phyloP scores from a whole-genome alignment of 2,329 filamentous ascomycete species.

The Trichoderma oligosporum region DNA sequence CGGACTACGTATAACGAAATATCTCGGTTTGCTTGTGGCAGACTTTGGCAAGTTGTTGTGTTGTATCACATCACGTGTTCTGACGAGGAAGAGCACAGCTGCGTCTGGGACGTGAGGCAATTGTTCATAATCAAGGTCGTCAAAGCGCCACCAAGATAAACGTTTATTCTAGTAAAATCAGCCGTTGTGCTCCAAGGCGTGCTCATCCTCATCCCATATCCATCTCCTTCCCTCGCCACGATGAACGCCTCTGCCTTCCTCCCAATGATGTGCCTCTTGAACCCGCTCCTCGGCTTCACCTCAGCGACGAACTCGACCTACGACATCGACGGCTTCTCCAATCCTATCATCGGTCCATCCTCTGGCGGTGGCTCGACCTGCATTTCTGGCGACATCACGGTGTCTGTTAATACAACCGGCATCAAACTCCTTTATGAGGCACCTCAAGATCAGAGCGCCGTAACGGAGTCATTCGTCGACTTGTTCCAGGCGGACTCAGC shows the following conservation, averaged over 20 bases:
- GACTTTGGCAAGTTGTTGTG: neutral
- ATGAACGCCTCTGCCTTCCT: neutral
- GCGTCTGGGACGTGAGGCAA: neutral
- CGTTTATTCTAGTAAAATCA: neutral
- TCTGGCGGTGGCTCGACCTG: conserved; percentile 1
- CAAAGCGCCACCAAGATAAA: neutral
- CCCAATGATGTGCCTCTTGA: neutral
- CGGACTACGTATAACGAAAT: too few species aligned
- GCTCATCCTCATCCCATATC: neutral
- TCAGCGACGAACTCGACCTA: neutral
- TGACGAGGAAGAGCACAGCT: neutral
- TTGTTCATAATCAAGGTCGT: neutral
- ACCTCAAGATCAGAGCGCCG: neutral
- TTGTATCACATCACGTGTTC: neutral
- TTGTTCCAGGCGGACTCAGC: neutral
- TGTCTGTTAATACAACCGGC: neutral
- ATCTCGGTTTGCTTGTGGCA: neutral
- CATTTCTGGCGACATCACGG: neutral
- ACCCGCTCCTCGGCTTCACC: neutral
- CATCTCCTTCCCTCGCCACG: neutral
- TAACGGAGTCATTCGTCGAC: neutral
- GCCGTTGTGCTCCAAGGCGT: neutral
- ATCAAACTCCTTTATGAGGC: neutral
- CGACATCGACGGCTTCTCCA: neutral
- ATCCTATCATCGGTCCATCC: neutral